Evolutionary conservation across 192 early-diverging fungal genomes (phyloP), one percentile per base, ranked within the genome.

Genomic region (Allomyces arbusculus): DNA sequence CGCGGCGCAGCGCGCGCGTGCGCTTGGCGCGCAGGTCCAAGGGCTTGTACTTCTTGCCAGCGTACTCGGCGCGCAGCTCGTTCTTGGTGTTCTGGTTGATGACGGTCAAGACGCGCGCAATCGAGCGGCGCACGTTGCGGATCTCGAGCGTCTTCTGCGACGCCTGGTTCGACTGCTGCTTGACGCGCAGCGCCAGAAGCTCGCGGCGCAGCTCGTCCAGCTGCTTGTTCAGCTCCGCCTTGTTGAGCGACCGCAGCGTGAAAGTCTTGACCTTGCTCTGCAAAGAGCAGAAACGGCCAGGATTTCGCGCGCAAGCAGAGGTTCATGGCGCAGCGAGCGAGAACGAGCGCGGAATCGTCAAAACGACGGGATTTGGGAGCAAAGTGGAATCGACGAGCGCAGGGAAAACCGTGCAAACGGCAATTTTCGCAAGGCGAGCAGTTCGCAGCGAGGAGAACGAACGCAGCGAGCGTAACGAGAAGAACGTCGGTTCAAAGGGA

Each of bases 11-110:
- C 70, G 95, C 95, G 75, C 95, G 91, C 70, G 94, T 99, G 87
- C 92, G 92, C 89, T 99, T 99, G 76, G 79, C 80, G 74, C 95
- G 91, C 79, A 99, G 89, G 80, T 99, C 95, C 69, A 93, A 79
- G 68, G 95, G 95, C 55, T 83, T 72, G 82, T 90, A 89, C 86
- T 95, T 97, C 87, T 92, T 95, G 74, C 85, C 83, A 74, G 88
- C 84, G 84, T 92, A 97, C 84, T 86, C 87, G 65, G 84, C 75
- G 71, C 90, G 90, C 66, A 92, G 85, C 77, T 91, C 84, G 28
- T 85, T 86, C 70, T 92, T 89, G 73, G 90, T 85, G 75, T 87
- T 89, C 74, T 95, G 91, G 83, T 82, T 87, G 77, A 95, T 92
- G 68, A 95, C 93, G 58, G 95, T 99, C 76, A 91, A 83, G 66